These are phyloP conservation scores for Eragrostis tef DNA, from an alignment of 202 grass and related monocot species.

Conservation along the genomic window DNA sequence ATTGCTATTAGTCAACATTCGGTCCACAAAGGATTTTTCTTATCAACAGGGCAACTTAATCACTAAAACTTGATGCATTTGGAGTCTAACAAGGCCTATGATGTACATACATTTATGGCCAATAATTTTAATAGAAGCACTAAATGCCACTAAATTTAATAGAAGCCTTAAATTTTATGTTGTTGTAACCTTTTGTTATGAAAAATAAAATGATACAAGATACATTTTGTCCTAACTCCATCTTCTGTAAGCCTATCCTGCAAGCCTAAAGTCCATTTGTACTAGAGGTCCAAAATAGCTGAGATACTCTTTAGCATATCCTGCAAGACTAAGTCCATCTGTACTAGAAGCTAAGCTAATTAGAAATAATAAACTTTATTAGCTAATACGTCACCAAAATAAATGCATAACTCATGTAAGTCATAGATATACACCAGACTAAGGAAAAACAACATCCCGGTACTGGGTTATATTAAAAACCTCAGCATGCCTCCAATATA, in stretches of 20 bases:
- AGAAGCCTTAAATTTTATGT: no score
- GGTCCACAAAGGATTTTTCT: not conserved
- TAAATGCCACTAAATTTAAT: no score
- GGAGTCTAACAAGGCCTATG: not conserved
- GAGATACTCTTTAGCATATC: not conserved
- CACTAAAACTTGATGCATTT: conserved; percentile 1
- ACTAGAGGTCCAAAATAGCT: no score
- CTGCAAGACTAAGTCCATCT: not conserved
- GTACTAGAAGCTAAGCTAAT: not conserved
- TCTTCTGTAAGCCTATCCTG: not conserved
- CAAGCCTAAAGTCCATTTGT: no score
- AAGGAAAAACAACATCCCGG: no score
- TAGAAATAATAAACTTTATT: not conserved
- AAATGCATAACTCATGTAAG: conserved; percentile 21
- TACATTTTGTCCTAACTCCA: not conserved
- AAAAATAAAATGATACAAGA: not conserved
- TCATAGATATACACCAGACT: no score
- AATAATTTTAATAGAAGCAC: not conserved
- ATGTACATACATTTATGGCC: not conserved
- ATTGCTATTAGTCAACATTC: no score
- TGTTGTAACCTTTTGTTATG: no score
- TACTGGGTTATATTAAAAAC: no score
- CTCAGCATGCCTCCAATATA: no score
- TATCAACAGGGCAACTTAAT: not conserved
- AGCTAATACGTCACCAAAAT: not conserved